phyloP scores from a whole-genome alignment of 1,284 basidiomycete genomes.

The Trametes sp. region DNA sequence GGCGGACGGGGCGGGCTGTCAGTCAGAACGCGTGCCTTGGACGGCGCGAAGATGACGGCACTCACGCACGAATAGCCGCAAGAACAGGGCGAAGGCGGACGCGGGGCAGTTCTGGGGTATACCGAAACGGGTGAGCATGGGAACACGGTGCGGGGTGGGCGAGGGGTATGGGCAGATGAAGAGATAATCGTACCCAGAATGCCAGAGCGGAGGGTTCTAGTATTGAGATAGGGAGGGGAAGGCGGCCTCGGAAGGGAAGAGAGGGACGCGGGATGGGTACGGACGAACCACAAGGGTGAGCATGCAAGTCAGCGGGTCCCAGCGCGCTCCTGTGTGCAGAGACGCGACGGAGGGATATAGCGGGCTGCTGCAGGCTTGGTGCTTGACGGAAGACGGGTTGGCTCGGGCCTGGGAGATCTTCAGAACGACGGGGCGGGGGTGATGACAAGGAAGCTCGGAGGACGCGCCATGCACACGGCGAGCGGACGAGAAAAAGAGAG shows the following conservation, averaged over 20 bases:
- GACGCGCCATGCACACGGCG: slow-evolving; percentile 28
- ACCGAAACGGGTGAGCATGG: slow-evolving; percentile 33
- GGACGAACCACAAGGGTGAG: slow-evolving; percentile 31
- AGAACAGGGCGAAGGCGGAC: slow-evolving; percentile 23
- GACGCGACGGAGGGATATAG: slow-evolving; percentile 21
- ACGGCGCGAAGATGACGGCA: slow-evolving; percentile 22
- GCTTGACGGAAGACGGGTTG: slow-evolving; percentile 21
- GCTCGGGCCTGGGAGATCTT: slow-evolving; percentile 20
- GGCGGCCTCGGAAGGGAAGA: slow-evolving; percentile 28
- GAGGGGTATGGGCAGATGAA: slow-evolving; percentile 20
- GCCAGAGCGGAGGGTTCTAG: slow-evolving; percentile 29
- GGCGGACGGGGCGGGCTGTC: slow-evolving; percentile 15
- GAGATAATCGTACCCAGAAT: slow-evolving; percentile 33
- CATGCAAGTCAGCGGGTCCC: slow-evolving; percentile 34
- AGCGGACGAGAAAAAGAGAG: not conserved
- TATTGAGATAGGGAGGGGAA: slow-evolving; percentile 30
- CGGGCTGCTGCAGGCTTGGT: slow-evolving; percentile 13
- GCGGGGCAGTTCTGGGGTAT: slow-evolving; percentile 30
- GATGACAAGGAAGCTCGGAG: slow-evolving; percentile 9
- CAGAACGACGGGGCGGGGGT: slow-evolving; percentile 20
- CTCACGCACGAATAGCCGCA: slow-evolving; percentile 30
- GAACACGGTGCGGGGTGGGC: slow-evolving; percentile 24
- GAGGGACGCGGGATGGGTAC: slow-evolving; percentile 24
- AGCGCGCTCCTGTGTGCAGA: slow-evolving; percentile 22
- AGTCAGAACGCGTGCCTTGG: slow-evolving; percentile 13